phyloP scores from a whole-genome alignment of 495 filamentous ascomycete species.

The Aspergillus egyptiacus region DNA sequence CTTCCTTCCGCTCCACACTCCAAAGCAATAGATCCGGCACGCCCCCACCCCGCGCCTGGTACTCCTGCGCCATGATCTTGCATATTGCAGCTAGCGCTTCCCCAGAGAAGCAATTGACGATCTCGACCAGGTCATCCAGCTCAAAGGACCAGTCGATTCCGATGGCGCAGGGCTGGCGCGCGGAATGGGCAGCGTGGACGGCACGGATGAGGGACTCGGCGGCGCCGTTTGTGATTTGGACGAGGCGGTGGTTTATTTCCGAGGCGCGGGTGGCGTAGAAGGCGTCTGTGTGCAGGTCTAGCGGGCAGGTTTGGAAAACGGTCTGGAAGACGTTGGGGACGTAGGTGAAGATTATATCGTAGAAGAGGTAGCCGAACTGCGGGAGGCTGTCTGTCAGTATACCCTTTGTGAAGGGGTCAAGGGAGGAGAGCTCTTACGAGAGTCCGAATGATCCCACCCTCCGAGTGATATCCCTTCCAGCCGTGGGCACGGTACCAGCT shows the following conservation, averaged over 20 bases:
- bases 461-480: conserved; percentile 91
- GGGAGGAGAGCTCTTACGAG: conserved; percentile 37
- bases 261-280: conserved; percentile 81
- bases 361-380: conserved; percentile 81
- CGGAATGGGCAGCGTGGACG: conserved; percentile 58
- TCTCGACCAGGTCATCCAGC: conserved; percentile 71
- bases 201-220: conserved; percentile 60
- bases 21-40: conserved; percentile 93
- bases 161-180: conserved; percentile 72
- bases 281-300: conserved; percentile 89
- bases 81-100: conserved; percentile 75
- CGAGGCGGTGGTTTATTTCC: conserved; percentile 85
- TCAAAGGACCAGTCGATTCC: conserved; percentile 89
- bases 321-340: conserved; percentile 97
- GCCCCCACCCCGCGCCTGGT: conserved; percentile 75
- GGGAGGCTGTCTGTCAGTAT: background rate
- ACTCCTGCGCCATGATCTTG: conserved; percentile 93
- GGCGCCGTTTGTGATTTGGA: conserved; percentile 73
- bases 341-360: conserved; percentile 88
- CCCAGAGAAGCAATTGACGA: conserved; percentile 74
- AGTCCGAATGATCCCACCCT: conserved; percentile 85
- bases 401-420: background rate
- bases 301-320: conserved; percentile 82
- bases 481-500: conserved; percentile 74
- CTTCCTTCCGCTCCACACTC: conserved; percentile 51